A percentile compares a stretch with the other conserved stretches of the same genome.
Evolutionary conservation across 2,329 filamentous ascomycete genomes (phyloP).

Genomic region (Xenosphaeropsis pyriputrescens): DNA sequence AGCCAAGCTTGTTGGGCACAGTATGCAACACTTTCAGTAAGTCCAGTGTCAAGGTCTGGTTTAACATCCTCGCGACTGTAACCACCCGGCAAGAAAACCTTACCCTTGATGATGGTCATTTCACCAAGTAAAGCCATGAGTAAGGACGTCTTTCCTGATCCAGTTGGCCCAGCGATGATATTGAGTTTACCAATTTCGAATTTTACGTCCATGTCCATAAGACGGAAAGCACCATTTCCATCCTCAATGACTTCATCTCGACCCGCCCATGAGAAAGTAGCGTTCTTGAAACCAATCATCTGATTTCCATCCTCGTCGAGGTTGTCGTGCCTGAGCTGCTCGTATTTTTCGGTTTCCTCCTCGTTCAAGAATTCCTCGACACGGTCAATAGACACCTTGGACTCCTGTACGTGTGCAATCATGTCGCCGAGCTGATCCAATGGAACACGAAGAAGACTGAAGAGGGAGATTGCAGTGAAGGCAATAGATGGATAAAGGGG

Average conservation of each 20-base stretch:
- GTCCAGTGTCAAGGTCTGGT: conserved; percentile 66
- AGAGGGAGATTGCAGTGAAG: conserved; percentile 91
- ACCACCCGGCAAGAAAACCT: conserved; percentile 65
- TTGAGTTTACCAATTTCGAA: conserved; percentile 83
- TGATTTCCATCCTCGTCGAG: conserved; percentile 53
- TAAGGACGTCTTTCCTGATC: conserved; percentile 88
- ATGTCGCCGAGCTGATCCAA: conserved; percentile 95
- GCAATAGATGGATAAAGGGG: conserved; percentile 82
- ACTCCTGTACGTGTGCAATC: conserved; percentile 95
- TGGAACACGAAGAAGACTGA: conserved; percentile 83
- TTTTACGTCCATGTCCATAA: conserved; percentile 70
- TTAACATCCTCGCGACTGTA: conserved; percentile 74
- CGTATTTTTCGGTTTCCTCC: conserved; percentile 92
- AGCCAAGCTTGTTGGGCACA: conserved; percentile 96
- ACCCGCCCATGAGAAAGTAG: conserved; percentile 80
- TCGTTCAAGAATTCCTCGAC: conserved; percentile 89
- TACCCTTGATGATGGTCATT: conserved; percentile 76
- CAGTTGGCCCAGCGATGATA: conserved; percentile 83
- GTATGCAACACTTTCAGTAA: conserved; percentile 88
- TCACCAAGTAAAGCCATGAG: conserved; percentile 93
- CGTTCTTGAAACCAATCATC: conserved; percentile 71
- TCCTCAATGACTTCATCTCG: conserved; percentile 45
- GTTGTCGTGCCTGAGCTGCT: conserved; percentile 61
- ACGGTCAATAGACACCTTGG: conserved; percentile 91
- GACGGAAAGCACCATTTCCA: conserved; percentile 55